These are phyloP conservation scores for Populus pruinosa DNA, from an alignment of 345 rosid genomes.

Conservation along the genomic window DNA sequence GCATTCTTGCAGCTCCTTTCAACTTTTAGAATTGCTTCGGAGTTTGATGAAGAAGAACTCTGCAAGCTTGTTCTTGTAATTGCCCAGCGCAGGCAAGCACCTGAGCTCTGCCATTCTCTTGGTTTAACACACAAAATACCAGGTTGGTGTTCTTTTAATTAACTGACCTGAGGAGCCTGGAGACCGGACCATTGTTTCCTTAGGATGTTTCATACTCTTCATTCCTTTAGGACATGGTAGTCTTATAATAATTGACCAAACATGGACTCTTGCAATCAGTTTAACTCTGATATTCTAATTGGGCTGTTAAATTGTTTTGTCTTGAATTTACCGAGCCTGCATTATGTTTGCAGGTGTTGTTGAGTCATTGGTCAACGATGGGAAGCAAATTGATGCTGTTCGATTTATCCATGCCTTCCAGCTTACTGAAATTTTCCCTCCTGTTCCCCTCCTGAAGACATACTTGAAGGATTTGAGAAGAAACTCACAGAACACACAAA, in stretches of 20 bases:
- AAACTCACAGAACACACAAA: constrained; percentile 38
- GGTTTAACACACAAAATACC: constrained; percentile 60
- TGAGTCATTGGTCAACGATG: constrained; percentile 38
- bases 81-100: constrained; percentile 54
- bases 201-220: constrained; percentile 17
- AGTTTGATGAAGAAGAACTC: constrained; percentile 64
- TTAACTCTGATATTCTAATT: not conserved
- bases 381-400: constrained; percentile 57
- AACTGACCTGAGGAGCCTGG: constrained; percentile 38
- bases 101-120: constrained; percentile 61
- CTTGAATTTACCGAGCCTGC: constrained; percentile 1
- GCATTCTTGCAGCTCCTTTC: constrained; percentile 67
- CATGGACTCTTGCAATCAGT: constrained; percentile 7
- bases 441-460: constrained; percentile 53
- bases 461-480: constrained; percentile 53
- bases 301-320: not conserved
- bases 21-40: constrained; percentile 62
- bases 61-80: constrained; percentile 58
- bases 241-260: not conserved
- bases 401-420: constrained; percentile 51
- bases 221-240: constrained; percentile 7
- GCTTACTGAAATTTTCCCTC: constrained; percentile 46
- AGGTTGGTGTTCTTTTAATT: constrained; percentile 54
- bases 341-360: constrained; percentile 43
- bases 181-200: constrained; percentile 24